Conservation (phyloP, 345 rosid genomes). For the Draba incana region DNA sequence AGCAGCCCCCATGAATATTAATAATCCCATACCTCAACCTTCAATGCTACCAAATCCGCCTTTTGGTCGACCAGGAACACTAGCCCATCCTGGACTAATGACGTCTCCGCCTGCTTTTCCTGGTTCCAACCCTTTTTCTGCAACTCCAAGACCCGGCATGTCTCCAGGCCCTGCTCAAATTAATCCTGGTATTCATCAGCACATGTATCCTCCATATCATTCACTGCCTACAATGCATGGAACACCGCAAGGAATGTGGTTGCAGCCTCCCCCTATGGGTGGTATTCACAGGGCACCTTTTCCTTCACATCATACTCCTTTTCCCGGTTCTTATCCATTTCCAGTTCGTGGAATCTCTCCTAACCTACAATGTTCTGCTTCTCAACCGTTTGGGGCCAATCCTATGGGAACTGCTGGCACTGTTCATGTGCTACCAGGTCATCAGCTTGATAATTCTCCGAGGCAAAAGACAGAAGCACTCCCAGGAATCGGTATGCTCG, state of each 20-base stretch:
- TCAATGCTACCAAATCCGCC: conserved; percentile 38
- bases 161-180: conserved; percentile 46
- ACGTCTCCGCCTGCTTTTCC: conserved; percentile 47
- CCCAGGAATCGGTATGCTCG: conserved; percentile 83
- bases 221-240: conserved; percentile 63
- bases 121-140: conserved; percentile 51
- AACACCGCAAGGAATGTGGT: conserved; percentile 72
- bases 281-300: conserved; percentile 62
- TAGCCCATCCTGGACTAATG: no score
- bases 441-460: conserved; percentile 48
- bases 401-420: conserved; percentile 52
- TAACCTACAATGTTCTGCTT: conserved; percentile 53
- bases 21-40: conserved; percentile 38
- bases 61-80: conserved; percentile 49
- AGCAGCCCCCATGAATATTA: conserved; percentile 40
- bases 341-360: conserved; percentile 52
- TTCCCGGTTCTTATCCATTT: conserved; percentile 61
- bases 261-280: conserved; percentile 74
- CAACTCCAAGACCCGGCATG: conserved; percentile 50
- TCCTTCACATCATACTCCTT: conserved; percentile 62
- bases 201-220: conserved; percentile 61
- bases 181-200: conserved; percentile 59
- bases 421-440: conserved; percentile 47
- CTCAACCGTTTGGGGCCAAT: conserved; percentile 66
- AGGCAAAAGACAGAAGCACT: conserved; percentile 55